Conservation (phyloP, 2,329 filamentous ascomycete genomes). For the Arthrobotrys entomopaga region DNA sequence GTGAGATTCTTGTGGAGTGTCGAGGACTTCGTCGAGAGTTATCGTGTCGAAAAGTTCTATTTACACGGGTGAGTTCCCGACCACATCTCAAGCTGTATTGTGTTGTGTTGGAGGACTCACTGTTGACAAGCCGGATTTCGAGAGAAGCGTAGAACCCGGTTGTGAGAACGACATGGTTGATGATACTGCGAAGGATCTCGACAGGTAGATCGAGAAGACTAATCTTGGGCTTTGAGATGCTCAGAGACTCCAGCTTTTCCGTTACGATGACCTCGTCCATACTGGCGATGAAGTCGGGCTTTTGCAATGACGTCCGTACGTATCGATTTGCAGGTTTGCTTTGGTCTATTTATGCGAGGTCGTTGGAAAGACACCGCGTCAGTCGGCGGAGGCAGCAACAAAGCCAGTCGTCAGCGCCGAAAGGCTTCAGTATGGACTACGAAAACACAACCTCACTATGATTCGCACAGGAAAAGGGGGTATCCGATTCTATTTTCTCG, state of each 20-base stretch:
- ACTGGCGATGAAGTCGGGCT: too few relatives aligned
- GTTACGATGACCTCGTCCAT: not conserved
- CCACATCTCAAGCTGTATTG: slow-evolving; percentile 16
- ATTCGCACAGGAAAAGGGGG: not conserved
- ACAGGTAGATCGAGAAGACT: slow-evolving; percentile 24
- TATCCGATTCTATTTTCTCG: not conserved
- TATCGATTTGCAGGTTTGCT: not conserved
- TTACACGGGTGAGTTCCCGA: not conserved
- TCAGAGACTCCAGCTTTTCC: slow-evolving; percentile 36
- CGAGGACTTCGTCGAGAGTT: slow-evolving; percentile 35
- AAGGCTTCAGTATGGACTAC: not conserved
- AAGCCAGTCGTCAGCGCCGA: slow-evolving; percentile 5
- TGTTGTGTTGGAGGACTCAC: slow-evolving; percentile 32
- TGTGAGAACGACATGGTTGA: slow-evolving; percentile 33
- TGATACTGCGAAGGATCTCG: slow-evolving; percentile 34
- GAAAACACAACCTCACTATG: not conserved
- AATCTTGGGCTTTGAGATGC: not conserved
- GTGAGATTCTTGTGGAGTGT: slow-evolving; percentile 24
- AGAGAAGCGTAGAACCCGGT: slow-evolving; percentile 37
- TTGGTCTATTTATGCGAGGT: slow-evolving; percentile 1
- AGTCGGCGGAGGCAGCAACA: slow-evolving; percentile 11
- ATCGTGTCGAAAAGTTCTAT: slow-evolving; percentile 39
- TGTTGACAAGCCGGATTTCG: slow-evolving; percentile 43
- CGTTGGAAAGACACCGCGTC: not conserved
- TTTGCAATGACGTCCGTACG: not conserved